Conservation (phyloP, 371 early-diverging fungal species). For the Funneliformis caledonium region DNA sequence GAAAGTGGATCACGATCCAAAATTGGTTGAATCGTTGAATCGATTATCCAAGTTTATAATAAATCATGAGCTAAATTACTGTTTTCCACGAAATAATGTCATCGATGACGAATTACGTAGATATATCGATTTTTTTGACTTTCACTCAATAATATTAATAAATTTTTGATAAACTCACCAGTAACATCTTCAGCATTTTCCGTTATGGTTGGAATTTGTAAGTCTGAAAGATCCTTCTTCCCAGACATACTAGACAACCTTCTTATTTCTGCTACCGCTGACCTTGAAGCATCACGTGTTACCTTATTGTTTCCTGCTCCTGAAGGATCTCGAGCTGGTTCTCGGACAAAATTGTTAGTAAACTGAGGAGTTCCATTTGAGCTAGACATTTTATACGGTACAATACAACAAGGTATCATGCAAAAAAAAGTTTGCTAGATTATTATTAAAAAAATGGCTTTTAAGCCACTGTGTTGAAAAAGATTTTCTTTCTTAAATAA, state of each 20-base stretch:
- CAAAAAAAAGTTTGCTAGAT: no score
- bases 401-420: no score
- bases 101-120: no score
- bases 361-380: not conserved
- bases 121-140: not conserved
- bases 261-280: conserved; percentile 45
- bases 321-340: not conserved
- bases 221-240: conserved; percentile 48
- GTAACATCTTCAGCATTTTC: conserved; percentile 55
- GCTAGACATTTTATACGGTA: not conserved
- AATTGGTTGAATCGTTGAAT: no score
- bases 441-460: no score
- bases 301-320: not conserved
- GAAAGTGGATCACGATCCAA: no score
- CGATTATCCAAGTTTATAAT: no score
- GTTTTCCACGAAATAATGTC: no score
- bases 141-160: not conserved
- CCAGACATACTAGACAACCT: conserved; percentile 54
- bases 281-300: conserved; percentile 20
- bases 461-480: no score
- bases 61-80: no score
- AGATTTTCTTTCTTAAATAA: no score
- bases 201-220: conserved; percentile 50
- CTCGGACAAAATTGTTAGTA: not conserved
- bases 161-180: conserved; percentile 43